A percentile compares a stretch with the other conserved stretches of the same genome.
Evolutionary conservation across 352 stramenopile genomes (phyloP).

Genomic region (Blastocystis sp.): DNA sequence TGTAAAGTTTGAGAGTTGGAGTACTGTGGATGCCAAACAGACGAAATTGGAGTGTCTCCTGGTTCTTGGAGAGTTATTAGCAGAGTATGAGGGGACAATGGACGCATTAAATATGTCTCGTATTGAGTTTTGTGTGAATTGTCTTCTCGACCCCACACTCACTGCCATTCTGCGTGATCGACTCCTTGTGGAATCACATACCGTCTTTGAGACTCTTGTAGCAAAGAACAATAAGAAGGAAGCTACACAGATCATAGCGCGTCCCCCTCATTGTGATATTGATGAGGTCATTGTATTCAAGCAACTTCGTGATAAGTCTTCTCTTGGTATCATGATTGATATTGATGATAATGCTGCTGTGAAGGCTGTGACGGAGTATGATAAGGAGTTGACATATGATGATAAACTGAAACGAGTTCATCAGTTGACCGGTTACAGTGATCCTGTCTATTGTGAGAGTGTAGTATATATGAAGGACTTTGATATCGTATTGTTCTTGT

Average conservation of each 20-base stretch:
- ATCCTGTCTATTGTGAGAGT: slow-evolving; percentile 98
- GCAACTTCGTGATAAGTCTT: slow-evolving; percentile 67
- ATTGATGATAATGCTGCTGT: slow-evolving; percentile 95
- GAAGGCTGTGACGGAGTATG: slow-evolving; percentile 54
- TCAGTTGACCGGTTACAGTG: slow-evolving; percentile 96
- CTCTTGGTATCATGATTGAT: slow-evolving; percentile 78
- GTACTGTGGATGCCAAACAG: slow-evolving; percentile 70
- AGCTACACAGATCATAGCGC: not conserved
- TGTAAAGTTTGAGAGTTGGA: slow-evolving; percentile 75
- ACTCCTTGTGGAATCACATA: not conserved
- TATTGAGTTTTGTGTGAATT: slow-evolving; percentile 88
- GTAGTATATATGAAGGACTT: slow-evolving; percentile 99
- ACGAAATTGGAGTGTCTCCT: slow-evolving; percentile 75
- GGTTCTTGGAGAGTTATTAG: slow-evolving; percentile 13
- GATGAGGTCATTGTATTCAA: slow-evolving; percentile 67
- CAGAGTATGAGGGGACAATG: slow-evolving; percentile 70
- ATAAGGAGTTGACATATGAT: slow-evolving; percentile 68
- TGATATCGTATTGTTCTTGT: slow-evolving; percentile 86
- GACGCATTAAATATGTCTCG: slow-evolving; percentile 90
- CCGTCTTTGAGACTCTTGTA: slow-evolving; percentile 16
- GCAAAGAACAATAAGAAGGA: not conserved
- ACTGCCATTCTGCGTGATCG: slow-evolving; percentile 54
- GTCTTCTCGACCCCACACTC: slow-evolving; percentile 86
- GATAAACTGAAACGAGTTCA: slow-evolving; percentile 91
- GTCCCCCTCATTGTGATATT: slow-evolving; percentile 32